These are phyloP conservation scores for Fermentozyma sake DNA, from an alignment of 1,139 yeast genomes.

Conservation along the genomic window DNA sequence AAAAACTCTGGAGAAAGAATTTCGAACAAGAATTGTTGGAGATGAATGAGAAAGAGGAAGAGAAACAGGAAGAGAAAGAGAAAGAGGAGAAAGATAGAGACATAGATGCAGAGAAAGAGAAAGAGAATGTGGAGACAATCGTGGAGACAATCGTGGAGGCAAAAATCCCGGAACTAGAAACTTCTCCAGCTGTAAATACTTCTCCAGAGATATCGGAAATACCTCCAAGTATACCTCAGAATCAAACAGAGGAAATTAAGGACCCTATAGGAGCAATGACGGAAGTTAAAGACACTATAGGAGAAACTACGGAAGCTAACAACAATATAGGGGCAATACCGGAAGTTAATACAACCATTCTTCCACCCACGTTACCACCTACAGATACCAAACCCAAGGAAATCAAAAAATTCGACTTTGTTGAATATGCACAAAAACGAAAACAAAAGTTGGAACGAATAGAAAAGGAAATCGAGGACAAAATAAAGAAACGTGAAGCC, in stretches of 20 bases:
- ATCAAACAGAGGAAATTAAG: slow-evolving; percentile 6
- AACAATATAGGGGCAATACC: no score
- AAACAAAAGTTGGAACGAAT: slow-evolving; percentile 11
- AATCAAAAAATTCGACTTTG: slow-evolving; percentile 44
- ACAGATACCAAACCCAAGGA: slow-evolving; percentile 1
- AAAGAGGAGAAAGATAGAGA: background rate
- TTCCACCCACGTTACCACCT: background rate
- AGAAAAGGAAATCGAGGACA: slow-evolving; percentile 16
- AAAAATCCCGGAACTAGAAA: no score
- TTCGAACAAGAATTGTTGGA: slow-evolving; percentile 23
- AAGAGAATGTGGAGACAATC: slow-evolving; percentile 1
- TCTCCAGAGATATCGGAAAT: no score
- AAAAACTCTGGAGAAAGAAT: slow-evolving; percentile 27
- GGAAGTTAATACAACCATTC: background rate
- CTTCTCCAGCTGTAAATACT: no score
- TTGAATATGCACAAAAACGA: slow-evolving; percentile 50
- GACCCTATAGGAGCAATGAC: slow-evolving; percentile 2
- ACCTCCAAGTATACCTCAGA: no score
- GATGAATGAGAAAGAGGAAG: slow-evolving; percentile 19
- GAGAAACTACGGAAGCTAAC: slow-evolving; percentile 3
- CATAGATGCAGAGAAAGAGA: slow-evolving; percentile 1
- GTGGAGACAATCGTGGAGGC: no score
- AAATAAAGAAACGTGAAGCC: slow-evolving; percentile 18
- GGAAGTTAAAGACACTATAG: background rate
- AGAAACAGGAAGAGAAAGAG: slow-evolving; percentile 3